Evolutionary conservation across 192 early-diverging fungal genomes (phyloP).

Genomic region (Mortierella antarctica): DNA sequence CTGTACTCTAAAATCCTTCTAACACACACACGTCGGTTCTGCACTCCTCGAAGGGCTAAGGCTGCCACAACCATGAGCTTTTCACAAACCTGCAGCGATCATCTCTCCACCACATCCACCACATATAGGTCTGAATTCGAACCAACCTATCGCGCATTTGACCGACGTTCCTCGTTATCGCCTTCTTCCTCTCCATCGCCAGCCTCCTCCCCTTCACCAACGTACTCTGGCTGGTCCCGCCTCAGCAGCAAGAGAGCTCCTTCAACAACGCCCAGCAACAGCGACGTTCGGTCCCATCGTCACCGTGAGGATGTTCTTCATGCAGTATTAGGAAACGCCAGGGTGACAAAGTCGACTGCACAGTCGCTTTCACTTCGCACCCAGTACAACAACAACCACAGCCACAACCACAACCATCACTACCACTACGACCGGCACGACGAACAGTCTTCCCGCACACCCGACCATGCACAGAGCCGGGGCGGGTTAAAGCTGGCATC

Average conservation of each 20-base stretch:
- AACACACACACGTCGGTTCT: background rate
- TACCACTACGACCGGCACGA: background rate
- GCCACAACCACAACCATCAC: slow-evolving; percentile 9
- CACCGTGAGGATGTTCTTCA: slow-evolving; percentile 2
- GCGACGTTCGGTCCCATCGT: too few relatives aligned
- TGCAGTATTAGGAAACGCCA: slow-evolving; percentile 8
- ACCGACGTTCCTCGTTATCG: slow-evolving; percentile 18
- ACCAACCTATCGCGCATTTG: slow-evolving; percentile 10
- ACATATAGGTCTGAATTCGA: slow-evolving; percentile 33
- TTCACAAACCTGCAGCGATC: slow-evolving; percentile 30
- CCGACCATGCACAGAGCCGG: background rate
- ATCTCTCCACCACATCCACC: slow-evolving; percentile 22
- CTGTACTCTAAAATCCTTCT: slow-evolving; percentile 3
- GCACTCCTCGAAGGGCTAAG: background rate
- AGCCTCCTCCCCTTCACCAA: slow-evolving; percentile 1
- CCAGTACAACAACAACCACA: background rate
- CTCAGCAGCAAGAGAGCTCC: background rate
- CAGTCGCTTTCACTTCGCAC: background rate
- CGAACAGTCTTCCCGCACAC: background rate
- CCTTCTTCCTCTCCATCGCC: slow-evolving; percentile 8
- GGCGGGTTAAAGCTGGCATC: background rate
- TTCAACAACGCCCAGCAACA: background rate
- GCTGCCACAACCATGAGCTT: slow-evolving; percentile 15
- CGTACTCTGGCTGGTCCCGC: too few relatives aligned
- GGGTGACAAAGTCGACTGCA: slow-evolving; percentile 14